A percentile compares a stretch with the other conserved stretches of the same genome.
phyloP scores from a whole-genome alignment of 257 asterid genomes.

The Penstemon barbatus region DNA sequence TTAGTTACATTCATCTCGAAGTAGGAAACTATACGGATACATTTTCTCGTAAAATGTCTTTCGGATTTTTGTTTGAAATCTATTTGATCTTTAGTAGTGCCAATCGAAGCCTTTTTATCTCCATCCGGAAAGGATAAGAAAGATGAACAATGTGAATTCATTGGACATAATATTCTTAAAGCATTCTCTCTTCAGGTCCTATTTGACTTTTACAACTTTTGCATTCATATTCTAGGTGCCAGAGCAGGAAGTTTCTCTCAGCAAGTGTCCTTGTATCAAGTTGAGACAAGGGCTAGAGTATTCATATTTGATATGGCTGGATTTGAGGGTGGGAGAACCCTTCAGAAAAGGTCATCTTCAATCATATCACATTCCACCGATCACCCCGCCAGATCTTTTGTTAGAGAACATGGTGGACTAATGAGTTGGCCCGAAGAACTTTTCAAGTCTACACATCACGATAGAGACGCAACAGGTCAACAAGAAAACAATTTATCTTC shows the following conservation, averaged over 20 bases:
- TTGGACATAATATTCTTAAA: not conserved
- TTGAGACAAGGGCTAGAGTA: constrained; percentile 76
- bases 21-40: not conserved
- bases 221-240: constrained; percentile 37
- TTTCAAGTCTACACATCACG: constrained; percentile 33
- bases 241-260: constrained; percentile 53
- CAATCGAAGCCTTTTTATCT: not conserved
- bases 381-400: constrained; percentile 49
- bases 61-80: not conserved
- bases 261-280: constrained; percentile 55
- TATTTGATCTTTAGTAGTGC: not conserved
- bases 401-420: constrained; percentile 51
- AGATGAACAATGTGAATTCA: not conserved
- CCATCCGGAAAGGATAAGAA: not conserved
- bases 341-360: constrained; percentile 57
- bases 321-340: constrained; percentile 50
- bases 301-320: constrained; percentile 67
- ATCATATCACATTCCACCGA: constrained; percentile 46
- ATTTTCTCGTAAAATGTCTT: not conserved
- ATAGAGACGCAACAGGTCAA: constrained; percentile 36
- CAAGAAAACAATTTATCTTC: constrained; percentile 59
- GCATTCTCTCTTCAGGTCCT: no score
- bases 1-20: not conserved
- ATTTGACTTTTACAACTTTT: not conserved
- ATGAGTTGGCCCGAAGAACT: constrained; percentile 81